Conservation (phyloP, 2,329 filamentous ascomycete genomes). For the Chlorencoelia australis region DNA sequence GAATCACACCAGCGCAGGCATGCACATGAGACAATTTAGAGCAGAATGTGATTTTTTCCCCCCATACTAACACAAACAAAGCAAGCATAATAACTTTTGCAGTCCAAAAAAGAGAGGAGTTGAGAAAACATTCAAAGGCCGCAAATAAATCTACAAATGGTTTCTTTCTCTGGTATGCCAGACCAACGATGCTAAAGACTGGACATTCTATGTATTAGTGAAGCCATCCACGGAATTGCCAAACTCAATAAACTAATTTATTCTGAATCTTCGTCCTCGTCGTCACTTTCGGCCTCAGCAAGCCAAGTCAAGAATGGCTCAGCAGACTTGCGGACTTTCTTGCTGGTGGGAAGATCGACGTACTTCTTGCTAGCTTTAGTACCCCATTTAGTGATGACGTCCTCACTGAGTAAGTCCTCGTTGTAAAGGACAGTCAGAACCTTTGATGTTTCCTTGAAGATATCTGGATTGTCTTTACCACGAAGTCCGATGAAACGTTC, state of each 20-base stretch:
- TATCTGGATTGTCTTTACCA: constrained; percentile 67
- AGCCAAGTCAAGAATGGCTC: constrained; percentile 95
- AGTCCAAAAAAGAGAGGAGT: background rate
- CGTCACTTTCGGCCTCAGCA: constrained; percentile 68
- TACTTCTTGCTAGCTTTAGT: constrained; percentile 98
- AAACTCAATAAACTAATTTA: too few relatives aligned
- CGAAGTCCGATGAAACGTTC: constrained; percentile 74
- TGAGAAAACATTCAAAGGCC: too few relatives aligned
- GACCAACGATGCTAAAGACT: too few relatives aligned
- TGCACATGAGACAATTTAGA: too few relatives aligned
- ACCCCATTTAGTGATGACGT: constrained; percentile 83
- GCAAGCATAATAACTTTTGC: too few relatives aligned
- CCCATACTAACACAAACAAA: too few relatives aligned
- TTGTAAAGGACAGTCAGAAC: constrained; percentile 87
- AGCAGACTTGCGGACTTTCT: constrained; percentile 91
- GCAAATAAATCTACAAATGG: too few relatives aligned
- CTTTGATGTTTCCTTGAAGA: constrained; percentile 69
- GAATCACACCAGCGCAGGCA: too few relatives aligned
- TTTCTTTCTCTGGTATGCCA: too few relatives aligned
- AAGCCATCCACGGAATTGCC: too few relatives aligned
- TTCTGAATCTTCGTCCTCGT: constrained; percentile 54
- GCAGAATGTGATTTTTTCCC: too few relatives aligned
- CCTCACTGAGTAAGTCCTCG: constrained; percentile 79
- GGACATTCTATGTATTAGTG: too few relatives aligned
- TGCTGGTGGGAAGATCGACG: constrained; percentile 77